These are phyloP conservation scores for Acanthamoeba royreba DNA, from an alignment of 208 protist genomes.

Conservation along the genomic window DNA sequence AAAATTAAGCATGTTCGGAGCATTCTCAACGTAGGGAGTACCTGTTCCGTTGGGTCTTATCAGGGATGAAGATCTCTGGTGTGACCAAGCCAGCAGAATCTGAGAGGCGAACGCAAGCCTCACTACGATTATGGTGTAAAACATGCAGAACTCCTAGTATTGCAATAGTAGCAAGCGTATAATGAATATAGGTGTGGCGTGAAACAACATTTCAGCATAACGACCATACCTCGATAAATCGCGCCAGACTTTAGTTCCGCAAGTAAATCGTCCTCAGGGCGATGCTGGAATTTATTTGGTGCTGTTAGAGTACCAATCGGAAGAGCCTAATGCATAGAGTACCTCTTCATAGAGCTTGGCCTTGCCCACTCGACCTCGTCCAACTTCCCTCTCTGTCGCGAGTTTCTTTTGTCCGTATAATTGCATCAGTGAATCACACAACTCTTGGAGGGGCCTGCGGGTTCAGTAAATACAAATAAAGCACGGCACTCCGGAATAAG, in stretches of 20 bases:
- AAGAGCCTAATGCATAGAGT: background rate
- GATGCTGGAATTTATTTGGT: background rate
- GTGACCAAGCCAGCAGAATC: background rate
- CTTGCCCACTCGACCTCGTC: background rate
- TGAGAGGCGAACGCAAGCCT: background rate
- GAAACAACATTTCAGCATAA: background rate
- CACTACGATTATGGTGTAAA: background rate
- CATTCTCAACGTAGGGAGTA: background rate
- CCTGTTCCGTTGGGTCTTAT: background rate
- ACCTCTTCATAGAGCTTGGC: conserved; percentile 37
- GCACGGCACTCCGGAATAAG: no score
- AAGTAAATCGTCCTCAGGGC: background rate
- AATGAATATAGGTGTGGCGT: background rate
- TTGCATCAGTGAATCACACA: conserved; percentile 9
- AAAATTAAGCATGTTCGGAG: background rate
- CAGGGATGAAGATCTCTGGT: conserved; percentile 9
- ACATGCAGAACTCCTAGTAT: background rate
- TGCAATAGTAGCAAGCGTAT: background rate
- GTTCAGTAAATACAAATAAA: background rate
- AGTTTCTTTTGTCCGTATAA: background rate
- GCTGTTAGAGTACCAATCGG: background rate
- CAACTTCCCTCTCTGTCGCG: background rate
- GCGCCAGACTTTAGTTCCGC: conserved; percentile 5
- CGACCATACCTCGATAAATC: background rate
- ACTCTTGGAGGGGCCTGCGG: background rate